Evolutionary conservation across 495 filamentous ascomycete genomes (phyloP), one percentile per base, ranked within the genome.

Genomic region (Daldinia caldariorum): DNA sequence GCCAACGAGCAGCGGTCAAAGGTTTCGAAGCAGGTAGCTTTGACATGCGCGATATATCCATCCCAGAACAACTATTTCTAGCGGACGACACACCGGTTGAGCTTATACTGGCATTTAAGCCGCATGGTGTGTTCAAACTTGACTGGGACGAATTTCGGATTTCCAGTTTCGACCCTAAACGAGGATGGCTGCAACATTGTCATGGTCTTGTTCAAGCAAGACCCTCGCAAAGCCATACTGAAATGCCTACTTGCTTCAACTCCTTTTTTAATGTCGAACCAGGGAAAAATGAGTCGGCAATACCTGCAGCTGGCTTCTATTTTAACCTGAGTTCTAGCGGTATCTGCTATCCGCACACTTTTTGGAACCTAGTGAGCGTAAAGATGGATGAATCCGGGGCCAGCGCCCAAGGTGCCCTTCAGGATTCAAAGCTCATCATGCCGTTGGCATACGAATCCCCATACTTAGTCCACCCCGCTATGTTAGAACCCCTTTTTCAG

Each of bases 391-490:
- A 56, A 67, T 76, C 56, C 57, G 77, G 56, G 3, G 70, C 53
- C 60, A 74, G 76, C 7, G 83, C 78, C 0, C 77, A 71, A 6
- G 71, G 82, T n/a, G n/a, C 63, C 10, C 72, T 82, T 14, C 79
- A 80, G 1, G 81, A 88, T 45, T 86, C 84, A 8, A 79, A 71
- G 4, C 58, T 77, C 8, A 76, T 72, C 20, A 88, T 88, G 85
- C 85, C 85, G 0, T 32, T 81, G 55, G 71, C 70, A 31, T 74
- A 80, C 43, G 82, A 87, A 63, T 81, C 79, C 0, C 69, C 76
- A 0, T 83, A 76, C 61, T 71, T 84, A 38, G 57, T 82, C 0
- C 84, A 86, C 47, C 84, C 85, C 8, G 76, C 81, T 0, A 75
- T 80, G 0, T 61, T 86, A 5, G 85, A 86, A 41, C 67, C 77